Conservation (phyloP, 768 basidiomycete genomes). For the Xanthoconium purpureum region DNA sequence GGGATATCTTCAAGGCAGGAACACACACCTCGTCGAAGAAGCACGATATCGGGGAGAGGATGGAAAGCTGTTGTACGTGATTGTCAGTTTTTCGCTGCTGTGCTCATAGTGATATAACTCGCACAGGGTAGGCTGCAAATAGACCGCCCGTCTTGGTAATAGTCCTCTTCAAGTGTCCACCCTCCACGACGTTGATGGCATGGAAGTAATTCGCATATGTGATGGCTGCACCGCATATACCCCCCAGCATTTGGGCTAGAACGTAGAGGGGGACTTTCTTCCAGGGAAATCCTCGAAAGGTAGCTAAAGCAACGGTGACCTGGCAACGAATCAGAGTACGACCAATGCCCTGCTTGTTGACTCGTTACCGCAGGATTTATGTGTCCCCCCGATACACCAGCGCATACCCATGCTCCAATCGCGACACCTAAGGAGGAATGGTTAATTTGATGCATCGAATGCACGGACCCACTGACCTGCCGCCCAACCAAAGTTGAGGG, state of each 20-base stretch:
- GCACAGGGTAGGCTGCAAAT: slow-evolving; percentile 56
- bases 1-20: not conserved
- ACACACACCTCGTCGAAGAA: slow-evolving; percentile 41
- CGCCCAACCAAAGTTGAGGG: slow-evolving; percentile 26
- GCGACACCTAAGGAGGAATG: slow-evolving; percentile 38
- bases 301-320: slow-evolving; percentile 63
- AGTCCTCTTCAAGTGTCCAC: slow-evolving; percentile 47
- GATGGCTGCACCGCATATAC: slow-evolving; percentile 47
- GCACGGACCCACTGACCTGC: slow-evolving; percentile 2
- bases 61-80: slow-evolving; percentile 23
- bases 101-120: slow-evolving; percentile 6
- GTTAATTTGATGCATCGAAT: not conserved
- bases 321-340: slow-evolving; percentile 16
- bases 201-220: slow-evolving; percentile 61
- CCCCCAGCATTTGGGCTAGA: slow-evolving; percentile 56
- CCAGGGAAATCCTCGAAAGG: slow-evolving; percentile 72
- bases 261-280: slow-evolving; percentile 70
- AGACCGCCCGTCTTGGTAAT: slow-evolving; percentile 48
- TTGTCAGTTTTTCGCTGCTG: not conserved
- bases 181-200: slow-evolving; percentile 58
- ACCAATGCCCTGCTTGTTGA: not conserved
- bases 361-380: slow-evolving; percentile 59
- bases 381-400: slow-evolving; percentile 66
- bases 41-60: slow-evolving; percentile 38
- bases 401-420: slow-evolving; percentile 61